phyloP scores from a whole-genome alignment of 768 basidiomycete species.

The Amanita rubescens region DNA sequence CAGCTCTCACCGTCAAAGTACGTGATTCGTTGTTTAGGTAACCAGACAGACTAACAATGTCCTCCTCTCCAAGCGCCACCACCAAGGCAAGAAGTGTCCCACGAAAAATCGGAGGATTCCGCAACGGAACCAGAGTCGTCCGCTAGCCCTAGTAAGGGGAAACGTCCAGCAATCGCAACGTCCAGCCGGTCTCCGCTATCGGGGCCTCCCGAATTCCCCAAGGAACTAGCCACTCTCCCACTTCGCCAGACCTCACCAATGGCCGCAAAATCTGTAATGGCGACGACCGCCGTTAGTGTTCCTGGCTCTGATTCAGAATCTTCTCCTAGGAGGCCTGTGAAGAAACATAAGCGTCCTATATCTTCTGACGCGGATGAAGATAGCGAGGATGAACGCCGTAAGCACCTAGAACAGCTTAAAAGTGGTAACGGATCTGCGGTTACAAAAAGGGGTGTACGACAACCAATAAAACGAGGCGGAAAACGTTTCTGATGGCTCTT shows the following conservation, averaged over 20 bases:
- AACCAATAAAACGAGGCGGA: slow-evolving; percentile 71
- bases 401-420: slow-evolving; percentile 18
- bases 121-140: slow-evolving; percentile 41
- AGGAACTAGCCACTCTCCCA: not conserved
- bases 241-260: not conserved
- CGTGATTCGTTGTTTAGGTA: slow-evolving; percentile 5
- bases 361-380: slow-evolving; percentile 38
- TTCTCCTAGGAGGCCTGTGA: slow-evolving; percentile 40
- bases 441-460: slow-evolving; percentile 49
- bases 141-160: slow-evolving; percentile 16
- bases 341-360: slow-evolving; percentile 36
- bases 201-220: slow-evolving; percentile 4
- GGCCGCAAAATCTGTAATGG: not conserved
- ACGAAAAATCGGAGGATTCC: slow-evolving; percentile 21
- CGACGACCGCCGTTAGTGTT: slow-evolving; percentile 12
- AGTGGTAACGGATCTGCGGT: slow-evolving; percentile 18
- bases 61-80: slow-evolving; percentile 8
- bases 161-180: slow-evolving; percentile 10
- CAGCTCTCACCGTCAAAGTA: slow-evolving; percentile 11
- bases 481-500: slow-evolving; percentile 51
- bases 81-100: not conserved
- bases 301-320: slow-evolving; percentile 42
- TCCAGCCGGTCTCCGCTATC: slow-evolving; percentile 12
- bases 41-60: not conserved
- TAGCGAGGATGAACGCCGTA: slow-evolving; percentile 48